A percentile compares a stretch with the other conserved stretches of the same genome.
Evolutionary conservation across 192 early-diverging fungal genomes (phyloP).

Genomic region (Backusella liffmaniae): DNA sequence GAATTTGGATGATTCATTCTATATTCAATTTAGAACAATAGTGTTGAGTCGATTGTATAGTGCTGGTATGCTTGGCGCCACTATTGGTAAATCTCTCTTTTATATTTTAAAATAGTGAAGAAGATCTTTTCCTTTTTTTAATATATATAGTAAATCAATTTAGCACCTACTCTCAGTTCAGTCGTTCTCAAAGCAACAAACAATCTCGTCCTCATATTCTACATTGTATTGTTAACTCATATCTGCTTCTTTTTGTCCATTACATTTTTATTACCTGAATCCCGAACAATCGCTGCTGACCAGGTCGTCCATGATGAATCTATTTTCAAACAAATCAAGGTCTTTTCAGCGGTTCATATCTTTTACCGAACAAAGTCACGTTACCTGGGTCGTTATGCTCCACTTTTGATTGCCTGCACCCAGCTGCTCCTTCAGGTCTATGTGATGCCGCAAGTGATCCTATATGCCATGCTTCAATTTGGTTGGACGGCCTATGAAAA

Average conservation of each 20-base stretch:
- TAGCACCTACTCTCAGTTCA: neutral
- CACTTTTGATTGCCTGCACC: constrained; percentile 5
- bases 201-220: constrained; percentile 8
- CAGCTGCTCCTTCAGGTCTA: constrained; percentile 13
- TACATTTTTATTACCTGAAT: neutral
- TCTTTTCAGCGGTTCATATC: constrained; percentile 22
- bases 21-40: constrained; percentile 4
- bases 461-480: constrained; percentile 46
- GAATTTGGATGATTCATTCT: neutral
- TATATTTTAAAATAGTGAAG: neutral
- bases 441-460: constrained; percentile 16
- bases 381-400: neutral
- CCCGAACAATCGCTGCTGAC: neutral
- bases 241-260: neutral
- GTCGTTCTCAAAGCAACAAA: neutral
- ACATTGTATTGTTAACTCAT: constrained; percentile 11
- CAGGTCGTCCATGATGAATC: neutral
- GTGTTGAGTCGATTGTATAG: neutral
- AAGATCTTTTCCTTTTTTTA: neutral
- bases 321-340: constrained; percentile 14
- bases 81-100: neutral
- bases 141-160: too few relatives aligned
- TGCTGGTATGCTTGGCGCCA: constrained; percentile 9
- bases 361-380: constrained; percentile 15
- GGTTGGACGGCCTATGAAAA: constrained; percentile 45